Base-by-base conservation (phyloP, 768 basidiomycete genomes). In the Boletus patriciae region DNA sequence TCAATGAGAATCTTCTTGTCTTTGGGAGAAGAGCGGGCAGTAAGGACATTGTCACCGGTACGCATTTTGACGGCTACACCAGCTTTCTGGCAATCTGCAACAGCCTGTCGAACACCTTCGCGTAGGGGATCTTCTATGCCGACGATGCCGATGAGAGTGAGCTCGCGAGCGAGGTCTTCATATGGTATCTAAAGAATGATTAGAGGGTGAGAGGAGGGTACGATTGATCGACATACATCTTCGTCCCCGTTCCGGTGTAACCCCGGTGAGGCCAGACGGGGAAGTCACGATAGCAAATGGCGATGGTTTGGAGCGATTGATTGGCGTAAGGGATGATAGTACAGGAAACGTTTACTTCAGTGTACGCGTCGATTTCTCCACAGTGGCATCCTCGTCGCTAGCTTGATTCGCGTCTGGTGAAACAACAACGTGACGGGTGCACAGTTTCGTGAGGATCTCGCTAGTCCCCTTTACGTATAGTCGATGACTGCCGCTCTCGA, bases 281-380 rank as follows among this genome's bases (percentile, higher is more conserved):
- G 55, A 97, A 87, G 68, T 99, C 95, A 46, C 86, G 82, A 68
- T 98, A 98, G 71, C 95, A 97, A 44, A 98, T 74, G 1, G 95
- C 94, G 62, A 99, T 92, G 2, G 97, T 98, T 48, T 96, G 85
- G 12, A 98, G 85, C 13, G 86, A 90, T 76, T 98, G 96, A 72
- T 95, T 95, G 65, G 95, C 95, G 70, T 99, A 98, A 74, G 97
- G 96, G 62, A 96, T 95, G 73, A 95, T 98, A 15, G 96, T 98
- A 46, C 92, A 83, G 31, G 80, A 82, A 69, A 98, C 92, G 68
- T 98, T 98, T 66, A 89, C 87, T 57, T 79, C 77, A 15, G 87
- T 84, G 18, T 86, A 74, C 11, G 82, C 76, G 63, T 85, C 85
- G 55, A 97, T 92, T 1, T 71, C 71, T 55, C 80, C 43, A 95